Evolutionary conservation across 2,329 filamentous ascomycete genomes (phyloP).

Genomic region (Paracoccidioides brasiliensis): DNA sequence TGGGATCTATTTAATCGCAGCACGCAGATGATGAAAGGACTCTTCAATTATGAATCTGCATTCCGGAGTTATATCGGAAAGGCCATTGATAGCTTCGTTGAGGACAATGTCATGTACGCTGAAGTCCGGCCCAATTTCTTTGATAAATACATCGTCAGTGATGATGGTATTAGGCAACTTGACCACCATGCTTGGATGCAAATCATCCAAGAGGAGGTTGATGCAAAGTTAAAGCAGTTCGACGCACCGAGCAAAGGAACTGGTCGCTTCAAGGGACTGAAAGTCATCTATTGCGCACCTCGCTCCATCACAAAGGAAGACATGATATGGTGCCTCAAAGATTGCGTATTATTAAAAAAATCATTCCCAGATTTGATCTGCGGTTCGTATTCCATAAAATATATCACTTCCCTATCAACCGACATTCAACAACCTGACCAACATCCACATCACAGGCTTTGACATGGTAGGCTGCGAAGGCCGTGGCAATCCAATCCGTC

Average conservation of each 20-base stretch:
- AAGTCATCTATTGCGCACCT: conserved; percentile 4
- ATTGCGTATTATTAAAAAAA: conserved; percentile 3
- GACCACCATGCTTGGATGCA: conserved; percentile 2
- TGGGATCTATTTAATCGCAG: conserved; percentile 5
- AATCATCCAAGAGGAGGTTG: not conserved
- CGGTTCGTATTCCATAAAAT: not conserved
- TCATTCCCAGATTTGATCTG: conserved; percentile 4
- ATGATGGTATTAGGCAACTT: conserved; percentile 1
- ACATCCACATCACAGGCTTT: conserved; percentile 45
- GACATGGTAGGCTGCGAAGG: conserved; percentile 87
- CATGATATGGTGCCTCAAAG: conserved; percentile 3
- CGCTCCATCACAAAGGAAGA: conserved; percentile 2
- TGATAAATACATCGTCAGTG: conserved; percentile 1
- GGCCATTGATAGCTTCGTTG: conserved; percentile 3
- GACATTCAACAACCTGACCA: not conserved
- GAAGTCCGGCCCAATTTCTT: conserved; percentile 5
- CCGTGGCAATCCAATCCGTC: conserved; percentile 57
- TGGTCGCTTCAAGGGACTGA: not conserved
- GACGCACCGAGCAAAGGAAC: not conserved
- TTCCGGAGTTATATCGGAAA: conserved; percentile 1
- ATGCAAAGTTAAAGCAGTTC: not conserved
- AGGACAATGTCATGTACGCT: conserved; percentile 2
- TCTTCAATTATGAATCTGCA: conserved; percentile 4
- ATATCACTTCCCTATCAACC: not conserved
- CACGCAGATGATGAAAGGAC: conserved; percentile 6